Percentiles rank a stretch among this genome's conserved stretches.
phyloP scores from a whole-genome alignment of 2,329 filamentous ascomycete genomes.

The Alternaria triticimaculans region DNA sequence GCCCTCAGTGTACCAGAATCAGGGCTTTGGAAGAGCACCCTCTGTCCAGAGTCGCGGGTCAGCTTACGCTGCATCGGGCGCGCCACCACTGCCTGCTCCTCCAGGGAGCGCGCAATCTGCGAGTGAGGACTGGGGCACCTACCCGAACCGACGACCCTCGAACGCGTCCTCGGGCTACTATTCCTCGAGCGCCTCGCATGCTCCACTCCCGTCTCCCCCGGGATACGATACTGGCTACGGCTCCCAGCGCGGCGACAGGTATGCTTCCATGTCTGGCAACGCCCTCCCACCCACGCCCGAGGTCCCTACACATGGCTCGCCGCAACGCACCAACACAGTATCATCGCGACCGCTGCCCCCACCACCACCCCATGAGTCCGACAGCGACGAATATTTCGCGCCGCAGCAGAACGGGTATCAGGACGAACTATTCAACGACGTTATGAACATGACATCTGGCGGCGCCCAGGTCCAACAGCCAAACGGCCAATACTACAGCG shows the following conservation, averaged over 20 bases:
- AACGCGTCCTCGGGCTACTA: slow-evolving; percentile 39
- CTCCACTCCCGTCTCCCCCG: slow-evolving; percentile 45
- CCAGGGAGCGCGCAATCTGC: slow-evolving; percentile 43
- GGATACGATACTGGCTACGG: slow-evolving; percentile 39
- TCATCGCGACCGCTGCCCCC: slow-evolving; percentile 65
- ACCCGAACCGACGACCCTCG: slow-evolving; percentile 39
- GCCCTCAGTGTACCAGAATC: slow-evolving; percentile 38
- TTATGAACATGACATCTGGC: slow-evolving; percentile 58
- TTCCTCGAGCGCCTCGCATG: slow-evolving; percentile 39
- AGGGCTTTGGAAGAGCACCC: slow-evolving; percentile 40
- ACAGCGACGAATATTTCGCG: slow-evolving; percentile 51
- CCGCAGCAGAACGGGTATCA: slow-evolving; percentile 48
- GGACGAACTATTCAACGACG: slow-evolving; percentile 64
- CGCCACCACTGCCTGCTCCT: slow-evolving; percentile 46
- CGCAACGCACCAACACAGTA: slow-evolving; percentile 59
- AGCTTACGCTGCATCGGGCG: slow-evolving; percentile 46
- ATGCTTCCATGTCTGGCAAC: slow-evolving; percentile 42
- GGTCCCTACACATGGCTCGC: slow-evolving; percentile 57
- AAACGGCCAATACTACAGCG: slow-evolving; percentile 40
- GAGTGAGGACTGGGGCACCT: slow-evolving; percentile 44
- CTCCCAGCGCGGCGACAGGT: slow-evolving; percentile 37
- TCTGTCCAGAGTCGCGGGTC: slow-evolving; percentile 40
- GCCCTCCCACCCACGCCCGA: slow-evolving; percentile 57
- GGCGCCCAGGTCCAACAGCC: slow-evolving; percentile 41
- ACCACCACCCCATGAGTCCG: slow-evolving; percentile 64